phyloP scores from a whole-genome alignment of 208 protist genomes.

The Naegleria fowleri region DNA sequence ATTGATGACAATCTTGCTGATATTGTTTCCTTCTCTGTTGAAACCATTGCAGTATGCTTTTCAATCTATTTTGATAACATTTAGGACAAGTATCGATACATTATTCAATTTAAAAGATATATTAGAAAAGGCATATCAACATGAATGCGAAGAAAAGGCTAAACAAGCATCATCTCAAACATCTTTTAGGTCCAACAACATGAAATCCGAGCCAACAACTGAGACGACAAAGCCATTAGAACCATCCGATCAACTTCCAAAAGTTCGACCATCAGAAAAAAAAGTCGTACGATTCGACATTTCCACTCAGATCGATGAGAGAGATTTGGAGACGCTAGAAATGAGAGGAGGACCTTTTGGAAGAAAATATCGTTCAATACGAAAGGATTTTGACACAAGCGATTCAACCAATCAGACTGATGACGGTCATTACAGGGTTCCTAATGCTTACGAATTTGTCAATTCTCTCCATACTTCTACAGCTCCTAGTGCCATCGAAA shows the following conservation, averaged over 20 bases:
- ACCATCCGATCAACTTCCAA: background rate
- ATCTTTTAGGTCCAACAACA: background rate
- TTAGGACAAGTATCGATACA: background rate
- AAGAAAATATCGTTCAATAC: background rate
- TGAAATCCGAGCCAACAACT: background rate
- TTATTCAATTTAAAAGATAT: background rate
- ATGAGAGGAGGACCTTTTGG: background rate
- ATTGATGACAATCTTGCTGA: background rate
- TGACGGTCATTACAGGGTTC: background rate
- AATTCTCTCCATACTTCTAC: background rate
- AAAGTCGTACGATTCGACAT: background rate
- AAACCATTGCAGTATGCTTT: background rate
- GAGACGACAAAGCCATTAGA: background rate
- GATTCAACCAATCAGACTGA: background rate
- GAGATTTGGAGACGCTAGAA: background rate
- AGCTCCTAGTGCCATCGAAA: background rate
- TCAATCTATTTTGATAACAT: background rate
- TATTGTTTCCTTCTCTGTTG: background rate
- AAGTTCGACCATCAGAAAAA: background rate
- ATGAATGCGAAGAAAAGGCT: too few relatives aligned
- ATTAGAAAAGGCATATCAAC: background rate
- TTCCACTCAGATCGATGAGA: background rate
- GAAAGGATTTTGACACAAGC: background rate
- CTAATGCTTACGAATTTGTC: background rate
- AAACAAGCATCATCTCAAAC: background rate